Conservation (phyloP, 2,329 filamentous ascomycete species). For the Didymella segeticola region DNA sequence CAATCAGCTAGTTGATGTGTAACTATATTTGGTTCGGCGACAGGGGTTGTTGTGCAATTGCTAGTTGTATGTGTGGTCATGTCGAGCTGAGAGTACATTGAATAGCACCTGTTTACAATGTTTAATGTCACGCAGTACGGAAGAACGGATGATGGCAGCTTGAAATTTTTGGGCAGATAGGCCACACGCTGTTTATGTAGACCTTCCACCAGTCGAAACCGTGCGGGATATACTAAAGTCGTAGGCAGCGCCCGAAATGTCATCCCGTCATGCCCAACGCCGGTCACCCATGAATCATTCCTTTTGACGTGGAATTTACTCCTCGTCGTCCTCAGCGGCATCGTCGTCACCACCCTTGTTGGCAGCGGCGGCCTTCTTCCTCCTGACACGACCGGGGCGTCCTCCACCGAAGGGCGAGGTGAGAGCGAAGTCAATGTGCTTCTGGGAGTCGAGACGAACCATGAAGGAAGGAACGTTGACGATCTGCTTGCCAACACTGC, state of each 20-base stretch:
- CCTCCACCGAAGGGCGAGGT: slow-evolving; percentile 98
- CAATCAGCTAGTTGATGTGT: too few relatives aligned
- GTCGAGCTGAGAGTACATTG: too few relatives aligned
- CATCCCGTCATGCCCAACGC: slow-evolving; percentile 48
- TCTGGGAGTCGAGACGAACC: slow-evolving; percentile 99
- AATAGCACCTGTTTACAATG: too few relatives aligned
- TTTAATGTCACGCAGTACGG: slow-evolving; percentile 18
- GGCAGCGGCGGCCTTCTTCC: slow-evolving; percentile 99
- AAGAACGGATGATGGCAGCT: slow-evolving; percentile 37
- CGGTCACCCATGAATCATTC: slow-evolving; percentile 46
- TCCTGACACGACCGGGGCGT: slow-evolving; percentile 94
- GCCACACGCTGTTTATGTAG: slow-evolving; percentile 40
- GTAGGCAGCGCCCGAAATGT: slow-evolving; percentile 39
- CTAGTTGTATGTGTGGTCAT: too few relatives aligned
- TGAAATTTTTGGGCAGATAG: slow-evolving; percentile 43
- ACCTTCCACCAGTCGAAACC: slow-evolving; percentile 36
- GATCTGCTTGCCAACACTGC: slow-evolving; percentile 98
- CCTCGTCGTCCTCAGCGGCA: slow-evolving; percentile 90
- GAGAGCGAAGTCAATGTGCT: slow-evolving; percentile 99
- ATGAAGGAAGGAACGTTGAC: slow-evolving; percentile 99
- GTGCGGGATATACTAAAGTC: slow-evolving; percentile 41
- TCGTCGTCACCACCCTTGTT: slow-evolving; percentile 82
- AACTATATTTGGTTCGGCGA: too few relatives aligned
- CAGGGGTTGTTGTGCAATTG: too few relatives aligned
- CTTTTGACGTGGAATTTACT: slow-evolving; percentile 47